Evolutionary conservation across 1,284 basidiomycete genomes (phyloP).

Genomic region (Melampsora larici-populina): DNA sequence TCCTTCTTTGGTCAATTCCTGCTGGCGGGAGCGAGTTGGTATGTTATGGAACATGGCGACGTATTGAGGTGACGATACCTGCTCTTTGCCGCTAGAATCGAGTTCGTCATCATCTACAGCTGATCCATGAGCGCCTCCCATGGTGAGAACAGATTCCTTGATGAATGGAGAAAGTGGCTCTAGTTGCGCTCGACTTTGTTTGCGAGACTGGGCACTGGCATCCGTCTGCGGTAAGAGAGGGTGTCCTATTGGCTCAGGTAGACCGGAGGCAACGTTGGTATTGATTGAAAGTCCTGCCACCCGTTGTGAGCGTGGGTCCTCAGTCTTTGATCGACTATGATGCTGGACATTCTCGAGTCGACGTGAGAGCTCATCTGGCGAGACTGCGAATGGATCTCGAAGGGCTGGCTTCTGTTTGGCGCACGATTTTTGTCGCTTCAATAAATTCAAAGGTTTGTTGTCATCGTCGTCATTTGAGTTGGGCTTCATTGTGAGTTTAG

Average conservation of each 20-base stretch:
- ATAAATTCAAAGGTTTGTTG: conserved; percentile 23
- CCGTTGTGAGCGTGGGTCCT: background rate
- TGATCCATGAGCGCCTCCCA: background rate
- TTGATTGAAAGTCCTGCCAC: background rate
- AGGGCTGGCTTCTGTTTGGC: background rate
- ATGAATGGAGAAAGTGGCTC: conserved; percentile 10
- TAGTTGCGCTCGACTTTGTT: background rate
- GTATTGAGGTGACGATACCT: background rate
- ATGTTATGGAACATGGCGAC: background rate
- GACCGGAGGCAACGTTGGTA: background rate
- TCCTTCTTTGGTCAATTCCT: background rate
- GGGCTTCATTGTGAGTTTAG: conserved; percentile 8
- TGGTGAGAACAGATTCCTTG: background rate
- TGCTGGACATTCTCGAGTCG: conserved; percentile 21
- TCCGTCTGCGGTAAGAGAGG: conserved; percentile 1
- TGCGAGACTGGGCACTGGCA: conserved; percentile 16
- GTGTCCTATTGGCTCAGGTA: background rate
- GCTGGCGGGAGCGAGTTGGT: background rate
- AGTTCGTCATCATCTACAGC: conserved; percentile 1
- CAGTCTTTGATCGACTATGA: background rate
- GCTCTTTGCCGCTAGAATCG: background rate
- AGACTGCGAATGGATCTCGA: background rate
- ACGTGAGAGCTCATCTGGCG: conserved; percentile 1
- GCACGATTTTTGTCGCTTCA: conserved; percentile 37
- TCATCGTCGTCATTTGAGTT: conserved; percentile 26